Conservation (phyloP, 108 stramenopile species). For the Skeletonema tropicum region DNA sequence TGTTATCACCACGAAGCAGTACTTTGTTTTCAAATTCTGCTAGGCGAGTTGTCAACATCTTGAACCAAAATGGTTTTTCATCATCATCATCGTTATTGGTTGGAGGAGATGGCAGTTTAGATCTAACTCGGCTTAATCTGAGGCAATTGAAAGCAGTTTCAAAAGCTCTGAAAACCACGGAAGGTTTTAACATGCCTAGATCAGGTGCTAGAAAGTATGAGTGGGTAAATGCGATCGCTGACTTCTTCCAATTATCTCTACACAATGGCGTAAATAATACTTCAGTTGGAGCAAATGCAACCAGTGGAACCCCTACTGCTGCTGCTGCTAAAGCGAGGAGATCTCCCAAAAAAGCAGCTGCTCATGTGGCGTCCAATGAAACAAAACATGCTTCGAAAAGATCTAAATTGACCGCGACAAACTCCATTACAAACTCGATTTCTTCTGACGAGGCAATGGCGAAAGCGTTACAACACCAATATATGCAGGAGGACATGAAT, state of each 20-base stretch:
- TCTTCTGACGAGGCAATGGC: slow-evolving; percentile 26
- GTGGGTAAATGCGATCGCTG: slow-evolving; percentile 18
- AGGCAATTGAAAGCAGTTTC: not conserved
- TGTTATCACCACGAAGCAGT: too few relatives aligned
- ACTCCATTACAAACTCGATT: not conserved
- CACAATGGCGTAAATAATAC: not conserved
- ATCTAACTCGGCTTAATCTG: not conserved
- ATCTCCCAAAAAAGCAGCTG: slow-evolving; percentile 1
- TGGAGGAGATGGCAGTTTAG: not conserved
- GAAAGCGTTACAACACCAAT: slow-evolving; percentile 18
- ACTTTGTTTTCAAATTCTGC: not conserved
- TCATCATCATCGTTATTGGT: not conserved
- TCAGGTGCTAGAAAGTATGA: slow-evolving; percentile 27
- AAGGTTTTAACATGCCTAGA: slow-evolving; percentile 16
- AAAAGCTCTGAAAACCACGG: not conserved
- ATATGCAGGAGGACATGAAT: slow-evolving; percentile 4
- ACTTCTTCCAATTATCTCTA: not conserved
- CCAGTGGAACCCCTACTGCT: not conserved
- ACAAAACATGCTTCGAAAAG: slow-evolving; percentile 4
- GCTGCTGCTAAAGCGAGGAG: slow-evolving; percentile 8
- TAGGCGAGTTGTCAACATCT: not conserved
- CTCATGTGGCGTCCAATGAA: not conserved
- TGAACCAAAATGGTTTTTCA: not conserved
- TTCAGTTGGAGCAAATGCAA: not conserved
- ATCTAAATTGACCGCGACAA: not conserved